Conservation (phyloP, 208 protist species). For the Lotmaria passim region DNA sequence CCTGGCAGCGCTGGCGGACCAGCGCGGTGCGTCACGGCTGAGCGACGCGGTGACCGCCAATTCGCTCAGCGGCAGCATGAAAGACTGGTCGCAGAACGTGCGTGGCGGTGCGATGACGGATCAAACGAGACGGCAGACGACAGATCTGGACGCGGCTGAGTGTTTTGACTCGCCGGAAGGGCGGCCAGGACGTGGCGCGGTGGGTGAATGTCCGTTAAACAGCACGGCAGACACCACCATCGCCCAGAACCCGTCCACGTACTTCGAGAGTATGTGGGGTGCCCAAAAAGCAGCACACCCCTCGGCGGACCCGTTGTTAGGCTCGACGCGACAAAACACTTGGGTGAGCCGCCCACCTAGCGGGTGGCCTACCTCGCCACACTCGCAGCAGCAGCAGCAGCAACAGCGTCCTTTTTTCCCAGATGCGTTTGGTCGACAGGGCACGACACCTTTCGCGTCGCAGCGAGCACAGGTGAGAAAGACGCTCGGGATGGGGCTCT, state of each 20-base stretch:
- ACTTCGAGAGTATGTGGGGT: conserved; percentile 7
- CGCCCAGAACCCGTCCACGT: neutral
- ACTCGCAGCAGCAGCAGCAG: conserved; percentile 1
- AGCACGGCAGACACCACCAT: neutral
- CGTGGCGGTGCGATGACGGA: neutral
- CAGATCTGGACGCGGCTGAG: neutral
- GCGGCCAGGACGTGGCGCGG: neutral
- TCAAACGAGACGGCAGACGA: neutral
- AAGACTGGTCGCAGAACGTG: neutral
- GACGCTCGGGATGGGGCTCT: conserved; percentile 5
- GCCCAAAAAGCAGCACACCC: neutral
- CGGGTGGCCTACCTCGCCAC: neutral
- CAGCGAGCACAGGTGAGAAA: neutral
- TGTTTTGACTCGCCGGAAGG: conserved; percentile 4
- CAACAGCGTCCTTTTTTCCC: neutral
- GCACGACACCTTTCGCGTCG: neutral
- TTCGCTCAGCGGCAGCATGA: conserved; percentile 3
- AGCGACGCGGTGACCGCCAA: conserved; percentile 6
- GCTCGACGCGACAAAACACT: neutral
- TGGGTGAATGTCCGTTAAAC: neutral
- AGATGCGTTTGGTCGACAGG: neutral
- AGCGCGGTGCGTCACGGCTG: too few species aligned
- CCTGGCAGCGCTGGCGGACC: too few species aligned
- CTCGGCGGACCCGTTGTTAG: neutral
- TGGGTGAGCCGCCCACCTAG: neutral